Evolutionary conservation across 2,329 filamentous ascomycete genomes (phyloP), one percentile per base, ranked within the genome.

Genomic region (Thyridium curvatum): DNA sequence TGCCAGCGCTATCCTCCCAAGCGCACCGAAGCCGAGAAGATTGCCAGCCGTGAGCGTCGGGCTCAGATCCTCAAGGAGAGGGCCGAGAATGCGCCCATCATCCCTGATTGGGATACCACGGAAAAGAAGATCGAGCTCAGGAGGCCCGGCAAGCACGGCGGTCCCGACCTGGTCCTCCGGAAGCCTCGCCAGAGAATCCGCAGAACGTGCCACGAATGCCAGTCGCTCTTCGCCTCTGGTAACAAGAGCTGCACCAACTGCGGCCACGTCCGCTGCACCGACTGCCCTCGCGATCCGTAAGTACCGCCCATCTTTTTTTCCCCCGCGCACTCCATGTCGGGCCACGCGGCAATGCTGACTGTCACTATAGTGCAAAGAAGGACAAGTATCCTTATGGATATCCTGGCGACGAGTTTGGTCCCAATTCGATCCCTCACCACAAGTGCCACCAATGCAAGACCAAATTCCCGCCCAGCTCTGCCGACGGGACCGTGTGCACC

Each of bases 251-350:
- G 89, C 57, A 60, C 68, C 8, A 69, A 68, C 30, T 94, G 89
- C 60, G 65, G 70, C 18, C 89, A 94, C 59, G 59, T 72, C 37
- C 80, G 86, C 39, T 94, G 88, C 66, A 86, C 79, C 30, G 83
- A 83, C 54, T 94, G 88, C 58, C 86, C 86, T 18, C 72, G 87
- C 50, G 81, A 88, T 52, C 87, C 87, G 73, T 88, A 75, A 59
- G 84, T 79, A 38, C 30, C 18, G 32, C 17, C 12, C 12, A 7
- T 37, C 7, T 15, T 30, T 8, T 26, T 18, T n/a, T n/a, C n/a
- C n/a, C n/a, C n/a, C n/a, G n/a, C n/a, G n/a, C n/a, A n/a, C n/a
- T n/a, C n/a, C n/a, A n/a, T n/a, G n/a, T n/a, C n/a, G n/a, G n/a
- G n/a, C n/a, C n/a, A n/a, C n/a, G n/a, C 21, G 21, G 10, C 10